Evolutionary conservation across 106 monocot genomes (phyloP).

Genomic region (Dendrobium chrysotoxum): DNA sequence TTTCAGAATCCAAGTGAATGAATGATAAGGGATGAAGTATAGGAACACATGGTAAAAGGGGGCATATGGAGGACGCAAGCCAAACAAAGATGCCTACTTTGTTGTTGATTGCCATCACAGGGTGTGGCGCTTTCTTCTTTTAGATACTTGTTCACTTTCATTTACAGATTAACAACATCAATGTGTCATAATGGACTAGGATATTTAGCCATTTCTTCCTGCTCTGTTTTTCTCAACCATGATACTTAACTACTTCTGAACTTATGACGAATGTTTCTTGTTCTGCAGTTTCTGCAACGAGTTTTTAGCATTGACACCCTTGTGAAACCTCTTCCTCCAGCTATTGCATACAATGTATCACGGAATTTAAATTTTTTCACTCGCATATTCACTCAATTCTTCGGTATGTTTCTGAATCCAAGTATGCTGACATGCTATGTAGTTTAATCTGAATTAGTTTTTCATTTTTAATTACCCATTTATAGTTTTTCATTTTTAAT

Average conservation of each 20-base stretch:
- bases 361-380: slow-evolving; percentile 81
- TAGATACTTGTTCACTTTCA: neutral
- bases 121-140: neutral
- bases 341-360: slow-evolving; percentile 63
- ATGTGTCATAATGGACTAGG: neutral
- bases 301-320: slow-evolving; percentile 93
- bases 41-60: neutral
- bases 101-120: neutral
- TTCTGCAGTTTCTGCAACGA: slow-evolving; percentile 64
- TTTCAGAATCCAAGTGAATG: neutral
- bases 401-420: slow-evolving; percentile 45
- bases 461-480: neutral
- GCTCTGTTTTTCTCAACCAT: neutral
- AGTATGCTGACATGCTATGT: neutral
- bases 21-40: neutral
- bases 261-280: neutral
- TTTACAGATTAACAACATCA: neutral
- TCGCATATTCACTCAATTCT: slow-evolving; percentile 94
- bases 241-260: neutral
- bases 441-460: neutral
- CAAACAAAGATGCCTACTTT: neutral
- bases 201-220: neutral
- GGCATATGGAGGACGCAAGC: neutral
- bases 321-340: slow-evolving; percentile 94
- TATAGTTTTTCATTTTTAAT: neutral